Conservation (phyloP, 2,329 filamentous ascomycete genomes). For the Neopestalotiopsis sp. region DNA sequence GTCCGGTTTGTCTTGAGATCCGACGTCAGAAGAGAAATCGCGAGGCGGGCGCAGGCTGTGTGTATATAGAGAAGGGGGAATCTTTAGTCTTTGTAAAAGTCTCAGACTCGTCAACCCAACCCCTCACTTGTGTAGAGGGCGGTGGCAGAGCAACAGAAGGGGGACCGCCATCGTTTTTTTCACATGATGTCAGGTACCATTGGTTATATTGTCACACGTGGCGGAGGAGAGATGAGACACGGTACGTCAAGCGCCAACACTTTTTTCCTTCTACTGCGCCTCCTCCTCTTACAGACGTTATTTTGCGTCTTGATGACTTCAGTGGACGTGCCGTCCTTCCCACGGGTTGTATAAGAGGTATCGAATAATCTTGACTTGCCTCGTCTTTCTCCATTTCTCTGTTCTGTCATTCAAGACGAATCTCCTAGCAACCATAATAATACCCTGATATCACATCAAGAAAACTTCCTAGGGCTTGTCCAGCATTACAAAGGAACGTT, state of each 20-base stretch:
- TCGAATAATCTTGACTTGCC: too few species aligned
- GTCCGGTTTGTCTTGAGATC: background rate
- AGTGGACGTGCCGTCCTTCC: too few species aligned
- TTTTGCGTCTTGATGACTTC: too few species aligned
- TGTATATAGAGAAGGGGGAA: background rate
- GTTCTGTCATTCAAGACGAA: background rate
- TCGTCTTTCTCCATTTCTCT: too few species aligned
- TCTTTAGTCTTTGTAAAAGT: background rate
- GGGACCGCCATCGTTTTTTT: background rate
- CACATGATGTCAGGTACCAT: background rate
- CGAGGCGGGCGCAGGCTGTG: background rate
- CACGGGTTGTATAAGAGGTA: too few species aligned
- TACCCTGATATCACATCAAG: too few species aligned
- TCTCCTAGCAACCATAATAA: too few species aligned
- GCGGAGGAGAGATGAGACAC: background rate
- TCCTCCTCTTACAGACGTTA: background rate
- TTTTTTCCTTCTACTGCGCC: background rate
- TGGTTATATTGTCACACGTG: background rate
- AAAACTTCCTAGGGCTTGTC: too few species aligned
- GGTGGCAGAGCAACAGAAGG: background rate
- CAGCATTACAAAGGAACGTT: too few species aligned
- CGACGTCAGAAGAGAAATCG: background rate
- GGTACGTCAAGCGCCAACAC: background rate
- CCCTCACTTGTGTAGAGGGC: background rate
- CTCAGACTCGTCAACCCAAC: conserved; percentile 3